Evolutionary conservation across 139 green algal species (phyloP), one percentile per base, ranked within the genome.

Genomic region (Trebouxia sp.): DNA sequence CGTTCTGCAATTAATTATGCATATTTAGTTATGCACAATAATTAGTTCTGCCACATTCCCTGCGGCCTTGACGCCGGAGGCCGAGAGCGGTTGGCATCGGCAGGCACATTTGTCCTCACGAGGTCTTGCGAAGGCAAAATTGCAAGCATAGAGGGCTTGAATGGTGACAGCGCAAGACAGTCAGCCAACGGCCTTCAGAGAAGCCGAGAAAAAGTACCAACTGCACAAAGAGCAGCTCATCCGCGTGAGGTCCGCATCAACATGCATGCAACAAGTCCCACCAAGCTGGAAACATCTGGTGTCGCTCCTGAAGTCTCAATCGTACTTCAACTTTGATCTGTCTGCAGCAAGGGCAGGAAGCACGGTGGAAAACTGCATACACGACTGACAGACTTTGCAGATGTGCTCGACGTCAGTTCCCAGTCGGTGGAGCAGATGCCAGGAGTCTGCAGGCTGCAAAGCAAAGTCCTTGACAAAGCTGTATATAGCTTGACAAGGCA

Each of bases 131-230:
- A n/a, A n/a, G n/a, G n/a, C n/a, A n/a, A n/a, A n/a, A n/a, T n/a
- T n/a, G n/a, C n/a, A n/a, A n/a, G n/a, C n/a, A n/a, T n/a, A n/a
- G n/a, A n/a, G n/a, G n/a, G n/a, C n/a, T n/a, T n/a, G n/a, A n/a
- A 72, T 72, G 62, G 62, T 72, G 20, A 5, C 62, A 42, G 62
- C 62, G 17, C n/a, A 72, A 8, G 20, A 35, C 35, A 35, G 37
- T 17, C 62, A 45, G 62, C 32, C 62, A 22, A 72, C 62, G 9
- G 89, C 88, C 11, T 93, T 94, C 74, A 74, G 89, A n/a, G 39
- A 58, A 0, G 84, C 82, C 8, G 90, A 94, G 38, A 93, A 94
- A 66, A 80, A 79, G 28, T 94, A 92, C 55, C 83, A 92, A 70
- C 82, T 88, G 53, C 79, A 87, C 35, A 50, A 80, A 20, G 69